Conservation (phyloP, 495 filamentous ascomycete species). For the Chaetomium cochliodes region DNA sequence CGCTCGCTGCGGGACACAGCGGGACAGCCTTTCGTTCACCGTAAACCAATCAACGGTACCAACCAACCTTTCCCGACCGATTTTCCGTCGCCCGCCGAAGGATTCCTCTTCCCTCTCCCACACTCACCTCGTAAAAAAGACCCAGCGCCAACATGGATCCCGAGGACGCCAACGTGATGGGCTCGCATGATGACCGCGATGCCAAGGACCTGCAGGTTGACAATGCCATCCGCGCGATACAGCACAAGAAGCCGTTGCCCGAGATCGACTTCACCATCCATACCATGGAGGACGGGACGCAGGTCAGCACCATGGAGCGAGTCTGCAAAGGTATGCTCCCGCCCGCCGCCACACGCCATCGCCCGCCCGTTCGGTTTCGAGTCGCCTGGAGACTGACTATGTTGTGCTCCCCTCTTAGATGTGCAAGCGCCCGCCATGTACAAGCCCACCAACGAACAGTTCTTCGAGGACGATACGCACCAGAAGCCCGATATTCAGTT, state of each 20-base stretch:
- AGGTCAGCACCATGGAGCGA: constrained; percentile 91
- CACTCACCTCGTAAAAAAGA: not conserved
- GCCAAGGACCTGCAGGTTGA: constrained; percentile 52
- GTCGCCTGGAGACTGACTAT: constrained; percentile 15
- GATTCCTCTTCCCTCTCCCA: not conserved
- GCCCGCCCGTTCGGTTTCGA: not conserved
- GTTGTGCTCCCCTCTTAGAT: constrained; percentile 53
- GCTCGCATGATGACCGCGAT: constrained; percentile 34
- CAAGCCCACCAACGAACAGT: constrained; percentile 78
- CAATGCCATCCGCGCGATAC: constrained; percentile 76
- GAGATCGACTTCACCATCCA: constrained; percentile 99
- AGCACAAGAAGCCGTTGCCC: constrained; percentile 87
- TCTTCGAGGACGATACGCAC: constrained; percentile 71
- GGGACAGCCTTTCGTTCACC: constrained; percentile 18
- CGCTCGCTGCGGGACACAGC: constrained; percentile 22
- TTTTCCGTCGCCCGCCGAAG: constrained; percentile 6
- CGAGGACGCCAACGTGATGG: constrained; percentile 36
- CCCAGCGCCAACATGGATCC: constrained; percentile 36
- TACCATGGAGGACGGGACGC: constrained; percentile 92
- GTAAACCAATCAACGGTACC: constrained; percentile 10
- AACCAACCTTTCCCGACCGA: constrained; percentile 13
- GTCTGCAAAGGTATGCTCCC: constrained; percentile 84
- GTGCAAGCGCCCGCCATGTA: constrained; percentile 95
- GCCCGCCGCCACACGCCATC: constrained; percentile 2
- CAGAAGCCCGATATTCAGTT: constrained; percentile 89